Conservation (phyloP, 2,329 filamentous ascomycete genomes). For the Monosporascus ibericus region DNA sequence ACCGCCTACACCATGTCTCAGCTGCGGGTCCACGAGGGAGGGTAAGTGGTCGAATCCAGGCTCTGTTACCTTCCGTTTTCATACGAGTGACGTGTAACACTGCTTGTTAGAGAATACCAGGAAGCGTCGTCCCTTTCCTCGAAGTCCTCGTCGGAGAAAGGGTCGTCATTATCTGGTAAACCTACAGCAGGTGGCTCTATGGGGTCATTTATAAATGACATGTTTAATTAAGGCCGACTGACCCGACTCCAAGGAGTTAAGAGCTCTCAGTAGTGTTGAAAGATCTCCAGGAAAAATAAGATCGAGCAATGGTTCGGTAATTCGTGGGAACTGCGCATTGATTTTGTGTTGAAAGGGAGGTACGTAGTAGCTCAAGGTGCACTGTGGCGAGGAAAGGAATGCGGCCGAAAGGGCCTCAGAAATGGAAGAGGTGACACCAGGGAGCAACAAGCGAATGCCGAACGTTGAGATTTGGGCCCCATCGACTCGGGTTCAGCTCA, state of each 20-base stretch:
- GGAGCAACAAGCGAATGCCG: background rate
- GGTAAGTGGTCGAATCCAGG: background rate
- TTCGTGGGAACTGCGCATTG: background rate
- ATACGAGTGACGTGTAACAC: constrained; percentile 3
- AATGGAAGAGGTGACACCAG: background rate
- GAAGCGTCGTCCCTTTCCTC: constrained; percentile 1
- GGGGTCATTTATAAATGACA: background rate
- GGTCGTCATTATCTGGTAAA: background rate
- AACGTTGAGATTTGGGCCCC: background rate
- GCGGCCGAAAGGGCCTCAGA: background rate
- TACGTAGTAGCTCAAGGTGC: background rate
- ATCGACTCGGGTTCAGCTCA: background rate
- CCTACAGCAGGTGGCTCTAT: background rate
- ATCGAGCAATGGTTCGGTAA: background rate
- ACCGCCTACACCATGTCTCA: constrained; percentile 30
- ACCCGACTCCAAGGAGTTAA: background rate
- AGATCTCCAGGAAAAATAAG: background rate
- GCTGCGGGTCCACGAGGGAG: background rate
- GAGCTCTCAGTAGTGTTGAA: background rate
- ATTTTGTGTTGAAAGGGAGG: background rate
- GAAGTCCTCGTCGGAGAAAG: background rate
- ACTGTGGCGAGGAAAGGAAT: background rate
- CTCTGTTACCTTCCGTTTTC: constrained; percentile 5
- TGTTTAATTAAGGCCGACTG: background rate
- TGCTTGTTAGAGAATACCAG: constrained; percentile 5